Evolutionary conservation across 768 basidiomycete species (phyloP).

Genomic region (Lentinula lateritia): DNA sequence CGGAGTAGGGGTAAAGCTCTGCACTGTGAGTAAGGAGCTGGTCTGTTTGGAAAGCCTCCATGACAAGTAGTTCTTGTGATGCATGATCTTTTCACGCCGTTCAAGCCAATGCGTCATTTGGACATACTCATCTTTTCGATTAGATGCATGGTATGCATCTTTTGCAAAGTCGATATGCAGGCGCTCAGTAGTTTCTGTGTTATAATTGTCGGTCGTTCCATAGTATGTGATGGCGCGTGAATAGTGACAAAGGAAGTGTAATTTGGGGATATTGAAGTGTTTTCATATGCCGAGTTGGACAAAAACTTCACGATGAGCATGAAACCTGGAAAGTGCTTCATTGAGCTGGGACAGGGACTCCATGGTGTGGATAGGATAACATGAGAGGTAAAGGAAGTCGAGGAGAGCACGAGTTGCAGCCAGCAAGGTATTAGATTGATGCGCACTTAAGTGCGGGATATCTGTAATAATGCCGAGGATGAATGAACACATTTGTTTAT

Average conservation of each 20-base stretch:
- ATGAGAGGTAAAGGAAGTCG: conserved; percentile 18
- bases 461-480: conserved; percentile 19
- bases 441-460: conserved; percentile 5
- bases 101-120: conserved; percentile 10
- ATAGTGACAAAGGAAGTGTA: conserved; percentile 12
- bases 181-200: conserved; percentile 14
- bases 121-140: neutral
- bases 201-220: conserved; percentile 21
- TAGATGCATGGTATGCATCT: conserved; percentile 12
- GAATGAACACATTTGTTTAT: too few species aligned
- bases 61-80: neutral
- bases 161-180: too few species aligned
- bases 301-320: conserved; percentile 25
- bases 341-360: conserved; percentile 17
- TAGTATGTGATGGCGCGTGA: conserved; percentile 12
- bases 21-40: neutral
- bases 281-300: conserved; percentile 19
- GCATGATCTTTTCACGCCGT: neutral
- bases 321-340: conserved; percentile 20
- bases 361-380: conserved; percentile 19
- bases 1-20: neutral
- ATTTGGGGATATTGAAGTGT: conserved; percentile 16
- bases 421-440: conserved; percentile 1
- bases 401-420: too few species aligned
- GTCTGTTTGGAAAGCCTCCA: neutral